Base-by-base conservation (phyloP, 2,329 filamentous ascomycete genomes). In the Herpotrichia juniperi region DNA sequence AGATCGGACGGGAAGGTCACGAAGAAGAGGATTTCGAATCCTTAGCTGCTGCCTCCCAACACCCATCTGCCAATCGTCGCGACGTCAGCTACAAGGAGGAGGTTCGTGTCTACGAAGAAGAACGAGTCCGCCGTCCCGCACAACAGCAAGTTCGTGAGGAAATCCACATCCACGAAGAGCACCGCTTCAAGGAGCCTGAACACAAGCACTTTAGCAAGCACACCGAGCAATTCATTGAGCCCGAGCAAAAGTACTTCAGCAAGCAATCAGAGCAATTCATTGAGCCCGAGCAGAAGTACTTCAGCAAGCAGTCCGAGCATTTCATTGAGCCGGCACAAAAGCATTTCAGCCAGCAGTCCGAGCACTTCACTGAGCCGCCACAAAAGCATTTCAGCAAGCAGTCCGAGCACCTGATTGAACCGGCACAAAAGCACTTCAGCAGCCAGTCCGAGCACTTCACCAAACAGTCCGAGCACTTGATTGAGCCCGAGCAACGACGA, bases 1-100 rank as follows among this genome's bases (percentile, higher is more conserved):
- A 87, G 88, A 88, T 90, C 90, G 93, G 93, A 96, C 93, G 91
- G 92, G 92, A 96, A 93, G 91, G 90, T 91, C 86, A 90, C 84
- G 82, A 87, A 84, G 82, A 87, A 84, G 91, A 88, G 89, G 87
- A 86, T 81, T 81, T 84, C 82, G 62, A 70, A 69, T 69, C 71
- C 68, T 71, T 73, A 68, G 66, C 69, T 56, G 67, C 68, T 54
- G 66, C 85, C 87, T 81, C 86, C 62, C 62, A 63, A 43, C 54
- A n/a, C 10, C 40, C 40, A 22, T 35, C 54, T 39, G 51, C 85
- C 70, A 83, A 81, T 72, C 81, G 79, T 74, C 69, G 59, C 60
- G 70, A 73, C 55, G 64, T 85, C 67, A 84, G 81, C 76, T 85
- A 82, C 80, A 87, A 91, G 82, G 90, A 96, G 86, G 90, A 96